Evolutionary conservation across 1,284 basidiomycete genomes (phyloP).

Genomic region (Chiua sp.): DNA sequence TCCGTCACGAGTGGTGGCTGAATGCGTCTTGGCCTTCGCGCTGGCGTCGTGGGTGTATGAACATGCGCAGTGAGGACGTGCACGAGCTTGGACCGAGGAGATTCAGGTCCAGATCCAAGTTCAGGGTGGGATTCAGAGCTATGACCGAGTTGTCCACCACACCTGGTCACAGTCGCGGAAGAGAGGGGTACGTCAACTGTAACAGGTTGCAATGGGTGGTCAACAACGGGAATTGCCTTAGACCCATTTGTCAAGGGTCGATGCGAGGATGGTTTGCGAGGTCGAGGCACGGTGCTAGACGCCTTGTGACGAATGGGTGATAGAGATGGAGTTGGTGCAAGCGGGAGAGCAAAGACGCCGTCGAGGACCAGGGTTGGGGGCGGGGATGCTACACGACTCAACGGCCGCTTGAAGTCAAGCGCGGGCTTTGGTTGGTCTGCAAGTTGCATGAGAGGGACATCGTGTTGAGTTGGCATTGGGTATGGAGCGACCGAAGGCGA

Average conservation of each 20-base stretch:
- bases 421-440: neutral
- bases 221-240: neutral
- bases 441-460: neutral
- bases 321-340: neutral
- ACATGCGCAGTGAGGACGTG: conserved; percentile 13
- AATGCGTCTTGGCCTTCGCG: neutral
- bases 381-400: conserved; percentile 2
- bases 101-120: conserved; percentile 7
- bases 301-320: neutral
- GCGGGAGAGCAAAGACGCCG: conserved; percentile 27
- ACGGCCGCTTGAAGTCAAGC: neutral
- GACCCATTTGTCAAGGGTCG: neutral
- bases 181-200: no score
- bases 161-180: neutral
- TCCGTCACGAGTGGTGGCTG: conserved; percentile 3
- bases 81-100: conserved; percentile 29
- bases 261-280: conserved; percentile 5
- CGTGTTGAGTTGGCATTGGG: neutral
- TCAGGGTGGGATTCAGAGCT: neutral
- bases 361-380: conserved; percentile 25
- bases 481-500: neutral
- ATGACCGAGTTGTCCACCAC: neutral
- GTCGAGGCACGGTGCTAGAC: conserved; percentile 5
- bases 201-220: no score
- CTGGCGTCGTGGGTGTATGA: neutral